Base-by-base conservation (phyloP, 371 early-diverging fungal genomes). In the Batrachochytrium dendrobatidis region DNA sequence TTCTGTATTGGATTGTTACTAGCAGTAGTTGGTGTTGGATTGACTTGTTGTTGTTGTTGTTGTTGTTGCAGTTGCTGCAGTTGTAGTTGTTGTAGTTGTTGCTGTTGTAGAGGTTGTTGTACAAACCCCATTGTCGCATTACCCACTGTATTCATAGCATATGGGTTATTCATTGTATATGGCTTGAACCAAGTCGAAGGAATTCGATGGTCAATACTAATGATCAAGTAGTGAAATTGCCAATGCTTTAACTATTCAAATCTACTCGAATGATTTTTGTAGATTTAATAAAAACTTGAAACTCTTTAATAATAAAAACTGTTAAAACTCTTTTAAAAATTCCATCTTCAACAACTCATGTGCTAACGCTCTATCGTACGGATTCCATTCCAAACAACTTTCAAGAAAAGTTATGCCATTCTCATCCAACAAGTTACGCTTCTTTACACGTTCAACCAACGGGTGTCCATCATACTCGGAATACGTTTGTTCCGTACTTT, bases 341-440 rank as follows among this genome's bases (percentile, higher is more conserved):
- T 8, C 12, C 49, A 24, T 12, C 29, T 29, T 29, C 5, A 34
- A 22, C 1, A 60, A 44, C 44, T 34, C 17, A 25, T 28, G 32
- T 28, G 61, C 20, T 22, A 35, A 45, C 6, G 61, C 45, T 22
- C 61, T 54, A 18, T 53, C 26, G 30, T 22, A 15, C 10, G 61
- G 46, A 44, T 53, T 45, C 30, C 50, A 25, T n/a, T 34, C 26
- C 30, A 60, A 34, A 39, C 61, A 60, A 0, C 3, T 8, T 20
- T 53, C 32, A 22, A 60, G 22, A 18, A 60, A 49, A 7, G 18
- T 29, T 1, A 28, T 30, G 3, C 28, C 31, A 15, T 34, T 49
- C 6, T 5, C 5, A 6, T 22, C 48, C 6, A 60, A 26, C 6
- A 2, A 20, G 24, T 26, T 15, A 22, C n/a, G 33, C 5, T 30